phyloP scores from a whole-genome alignment of 2,329 filamentous ascomycete genomes.

The Venturiaceae sp. region DNA sequence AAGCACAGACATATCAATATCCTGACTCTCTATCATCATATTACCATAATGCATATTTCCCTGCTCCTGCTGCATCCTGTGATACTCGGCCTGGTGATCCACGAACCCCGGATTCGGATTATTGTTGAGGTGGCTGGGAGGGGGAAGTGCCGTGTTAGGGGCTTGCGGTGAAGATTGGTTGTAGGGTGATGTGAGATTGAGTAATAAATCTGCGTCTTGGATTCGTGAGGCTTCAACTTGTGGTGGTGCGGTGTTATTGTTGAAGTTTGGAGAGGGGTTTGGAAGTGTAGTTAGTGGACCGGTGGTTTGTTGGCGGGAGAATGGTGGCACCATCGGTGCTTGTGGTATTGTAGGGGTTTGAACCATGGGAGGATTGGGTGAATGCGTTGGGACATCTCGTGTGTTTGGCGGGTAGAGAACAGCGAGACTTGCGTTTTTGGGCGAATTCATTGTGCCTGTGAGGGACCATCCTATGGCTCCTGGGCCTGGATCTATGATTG shows the following conservation, averaged over 20 bases:
- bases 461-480: constrained; percentile 70
- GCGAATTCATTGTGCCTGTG: constrained; percentile 80
- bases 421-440: constrained; percentile 68
- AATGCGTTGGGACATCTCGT: constrained; percentile 13
- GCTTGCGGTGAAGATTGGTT: neutral
- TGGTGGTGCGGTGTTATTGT: neutral
- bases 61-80: neutral
- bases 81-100: constrained; percentile 14
- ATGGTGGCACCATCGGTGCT: neutral
- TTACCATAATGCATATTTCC: constrained; percentile 25
- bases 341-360: constrained; percentile 7
- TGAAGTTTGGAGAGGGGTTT: neutral
- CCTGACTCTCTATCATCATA: constrained; percentile 67
- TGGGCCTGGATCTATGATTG: neutral
- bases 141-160: neutral
- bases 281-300: neutral
- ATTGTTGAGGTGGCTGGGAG: neutral
- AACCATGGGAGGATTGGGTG: constrained; percentile 18
- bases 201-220: neutral
- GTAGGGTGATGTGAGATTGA: neutral
- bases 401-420: constrained; percentile 55
- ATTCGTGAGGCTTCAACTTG: neutral
- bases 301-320: neutral
- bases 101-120: constrained; percentile 9
- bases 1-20: constrained; percentile 63